Conservation (phyloP, 768 basidiomycete species). For the Amanita molliuscula region DNA sequence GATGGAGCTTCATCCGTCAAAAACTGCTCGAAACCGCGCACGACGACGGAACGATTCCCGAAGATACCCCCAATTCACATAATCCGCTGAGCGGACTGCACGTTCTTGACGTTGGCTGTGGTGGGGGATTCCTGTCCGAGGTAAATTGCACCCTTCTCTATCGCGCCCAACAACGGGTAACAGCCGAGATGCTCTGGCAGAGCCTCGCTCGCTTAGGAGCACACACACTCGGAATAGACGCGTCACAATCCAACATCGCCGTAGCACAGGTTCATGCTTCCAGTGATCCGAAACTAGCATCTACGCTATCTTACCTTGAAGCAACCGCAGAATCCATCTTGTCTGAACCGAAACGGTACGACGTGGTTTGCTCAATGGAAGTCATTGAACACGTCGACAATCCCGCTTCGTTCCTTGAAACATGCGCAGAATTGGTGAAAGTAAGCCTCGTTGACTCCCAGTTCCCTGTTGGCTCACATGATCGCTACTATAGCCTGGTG, state of each 20-base stretch:
- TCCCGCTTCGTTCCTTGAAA: conserved; percentile 71
- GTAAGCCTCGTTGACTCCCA: conserved; percentile 25
- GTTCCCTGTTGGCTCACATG: not conserved
- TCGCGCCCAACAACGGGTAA: not conserved
- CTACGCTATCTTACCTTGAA: conserved; percentile 55
- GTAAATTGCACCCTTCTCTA: conserved; percentile 27
- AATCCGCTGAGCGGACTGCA: conserved; percentile 51
- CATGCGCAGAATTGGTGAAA: conserved; percentile 80
- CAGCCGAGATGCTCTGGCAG: conserved; percentile 32
- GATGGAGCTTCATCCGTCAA: conserved; percentile 70
- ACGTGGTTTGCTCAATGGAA: conserved; percentile 96
- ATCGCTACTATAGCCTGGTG: conserved; percentile 53
- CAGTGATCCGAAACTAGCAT: conserved; percentile 54
- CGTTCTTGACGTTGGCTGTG: conserved; percentile 89
- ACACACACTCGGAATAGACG: conserved; percentile 85
- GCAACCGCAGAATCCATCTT: conserved; percentile 69
- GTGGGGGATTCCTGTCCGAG: conserved; percentile 89
- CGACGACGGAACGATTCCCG: conserved; percentile 37
- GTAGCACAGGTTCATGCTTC: conserved; percentile 80
- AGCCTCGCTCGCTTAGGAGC: conserved; percentile 84
- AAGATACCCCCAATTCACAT: conserved; percentile 15
- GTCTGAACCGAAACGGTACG: conserved; percentile 53
- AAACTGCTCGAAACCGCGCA: conserved; percentile 57
- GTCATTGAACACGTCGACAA: conserved; percentile 97
- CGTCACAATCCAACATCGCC: conserved; percentile 76